These are phyloP conservation scores for Fusarium redolens DNA, from an alignment of 2,329 filamentous ascomycete species.

Conservation along the genomic window DNA sequence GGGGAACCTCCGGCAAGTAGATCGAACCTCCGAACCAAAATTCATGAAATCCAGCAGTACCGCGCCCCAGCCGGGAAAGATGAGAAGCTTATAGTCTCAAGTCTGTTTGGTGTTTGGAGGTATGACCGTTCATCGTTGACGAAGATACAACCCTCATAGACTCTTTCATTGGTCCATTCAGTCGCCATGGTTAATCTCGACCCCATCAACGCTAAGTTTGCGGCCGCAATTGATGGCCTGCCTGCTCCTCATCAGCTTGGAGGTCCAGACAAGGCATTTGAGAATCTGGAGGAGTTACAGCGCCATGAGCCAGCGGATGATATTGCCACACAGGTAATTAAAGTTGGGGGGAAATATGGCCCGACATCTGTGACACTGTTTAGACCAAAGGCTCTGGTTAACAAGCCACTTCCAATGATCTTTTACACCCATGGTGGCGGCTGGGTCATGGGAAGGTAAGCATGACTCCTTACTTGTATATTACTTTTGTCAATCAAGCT, in stretches of 20 bases:
- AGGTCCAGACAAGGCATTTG: not conserved
- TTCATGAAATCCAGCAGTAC: not conserved
- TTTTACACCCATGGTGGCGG: not conserved
- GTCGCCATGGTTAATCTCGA: not conserved
- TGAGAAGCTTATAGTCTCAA: not conserved
- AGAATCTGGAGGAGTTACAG: not conserved
- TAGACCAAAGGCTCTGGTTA: not conserved
- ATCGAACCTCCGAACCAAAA: not conserved
- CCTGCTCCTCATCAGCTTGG: not conserved
- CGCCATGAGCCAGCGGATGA: not conserved
- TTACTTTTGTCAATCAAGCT: not conserved
- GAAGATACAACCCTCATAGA: not conserved
- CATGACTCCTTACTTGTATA: not conserved
- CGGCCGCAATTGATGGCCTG: not conserved
- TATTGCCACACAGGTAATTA: not conserved
- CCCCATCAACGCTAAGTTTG: not conserved
- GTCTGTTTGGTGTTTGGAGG: not conserved
- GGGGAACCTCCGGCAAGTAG: not conserved
- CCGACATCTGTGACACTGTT: not conserved
- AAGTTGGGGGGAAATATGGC: not conserved
- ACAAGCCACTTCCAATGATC: not conserved
- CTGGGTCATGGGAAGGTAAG: not conserved
- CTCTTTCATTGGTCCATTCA: not conserved
- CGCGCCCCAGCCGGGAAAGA: not conserved
- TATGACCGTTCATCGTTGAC: no score